Conservation (phyloP, 2,329 filamentous ascomycete species). For the Cladosporium sp. region DNA sequence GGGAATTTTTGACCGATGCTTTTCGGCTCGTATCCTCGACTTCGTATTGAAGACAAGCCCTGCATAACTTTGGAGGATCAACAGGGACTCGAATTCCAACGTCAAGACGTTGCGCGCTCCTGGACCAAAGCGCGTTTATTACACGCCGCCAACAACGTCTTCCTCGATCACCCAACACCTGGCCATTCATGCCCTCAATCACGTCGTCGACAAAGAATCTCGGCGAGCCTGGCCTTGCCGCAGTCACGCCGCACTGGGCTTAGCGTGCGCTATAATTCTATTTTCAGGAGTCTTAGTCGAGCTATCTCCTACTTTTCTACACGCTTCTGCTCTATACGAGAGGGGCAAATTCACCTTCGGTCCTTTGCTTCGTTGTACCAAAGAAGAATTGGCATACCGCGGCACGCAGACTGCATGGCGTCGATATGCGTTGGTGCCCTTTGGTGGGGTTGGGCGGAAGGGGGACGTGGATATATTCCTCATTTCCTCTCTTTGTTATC, state of each 20-base stretch:
- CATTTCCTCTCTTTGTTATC: background rate
- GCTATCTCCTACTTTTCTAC: background rate
- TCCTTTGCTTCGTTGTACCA: too few species aligned
- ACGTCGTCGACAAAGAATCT: background rate
- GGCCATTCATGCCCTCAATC: background rate
- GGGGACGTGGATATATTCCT: background rate
- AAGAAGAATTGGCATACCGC: conserved; percentile 8
- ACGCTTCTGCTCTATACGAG: background rate
- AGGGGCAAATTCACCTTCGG: background rate
- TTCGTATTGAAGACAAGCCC: too few species aligned
- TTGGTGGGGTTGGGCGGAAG: too few species aligned
- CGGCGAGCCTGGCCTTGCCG: background rate
- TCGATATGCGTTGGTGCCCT: too few species aligned
- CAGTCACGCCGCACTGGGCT: background rate
- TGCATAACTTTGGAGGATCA: too few species aligned
- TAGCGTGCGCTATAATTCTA: conserved; percentile 5
- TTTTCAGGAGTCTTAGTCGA: background rate
- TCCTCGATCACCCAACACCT: too few species aligned
- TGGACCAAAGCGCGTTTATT: too few species aligned
- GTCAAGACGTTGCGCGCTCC: too few species aligned
- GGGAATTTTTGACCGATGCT: too few species aligned
- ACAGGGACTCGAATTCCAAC: too few species aligned
- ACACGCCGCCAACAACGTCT: too few species aligned
- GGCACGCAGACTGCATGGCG: conserved; percentile 2
- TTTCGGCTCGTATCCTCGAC: too few species aligned